These are phyloP conservation scores for Neofusicoccum sp. DNA, from an alignment of 2,329 filamentous ascomycete genomes.

Conservation along the genomic window DNA sequence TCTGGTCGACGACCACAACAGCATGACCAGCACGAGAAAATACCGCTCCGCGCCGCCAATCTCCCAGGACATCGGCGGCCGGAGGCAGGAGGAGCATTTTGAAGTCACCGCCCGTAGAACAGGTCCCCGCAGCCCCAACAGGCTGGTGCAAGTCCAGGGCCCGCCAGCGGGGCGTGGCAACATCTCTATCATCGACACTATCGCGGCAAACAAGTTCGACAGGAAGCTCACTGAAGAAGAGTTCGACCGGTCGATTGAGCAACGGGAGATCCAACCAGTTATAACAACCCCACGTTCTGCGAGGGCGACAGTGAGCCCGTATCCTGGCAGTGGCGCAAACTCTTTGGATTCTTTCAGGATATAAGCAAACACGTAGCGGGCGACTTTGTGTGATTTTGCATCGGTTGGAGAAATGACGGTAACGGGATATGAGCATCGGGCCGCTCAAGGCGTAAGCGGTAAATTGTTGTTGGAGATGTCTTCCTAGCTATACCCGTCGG, in stretches of 20 bases:
- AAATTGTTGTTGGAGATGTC: neutral
- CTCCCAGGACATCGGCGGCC: neutral
- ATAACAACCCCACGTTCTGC: neutral
- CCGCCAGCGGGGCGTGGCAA: neutral
- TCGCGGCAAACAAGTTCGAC: neutral
- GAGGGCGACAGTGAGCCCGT: neutral
- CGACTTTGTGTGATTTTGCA: neutral
- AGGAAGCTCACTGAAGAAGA: neutral
- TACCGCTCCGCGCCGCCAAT: constrained; percentile 16
- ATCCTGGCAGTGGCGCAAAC: neutral
- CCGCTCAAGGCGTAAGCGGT: neutral
- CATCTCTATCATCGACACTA: neutral
- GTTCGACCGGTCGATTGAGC: neutral
- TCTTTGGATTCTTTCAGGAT: constrained; percentile 14
- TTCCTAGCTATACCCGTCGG: neutral
- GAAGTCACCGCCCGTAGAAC: neutral
- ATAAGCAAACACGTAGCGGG: neutral
- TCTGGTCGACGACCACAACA: constrained; percentile 65
- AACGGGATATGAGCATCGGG: neutral
- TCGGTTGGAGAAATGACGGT: neutral
- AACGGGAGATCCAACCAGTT: neutral
- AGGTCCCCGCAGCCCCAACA: neutral
- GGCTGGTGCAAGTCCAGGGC: neutral
- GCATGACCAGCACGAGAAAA: neutral
- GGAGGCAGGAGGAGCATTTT: neutral